Base-by-base conservation (phyloP, 2,329 filamentous ascomycete species). In the Beauveria caledonica region DNA sequence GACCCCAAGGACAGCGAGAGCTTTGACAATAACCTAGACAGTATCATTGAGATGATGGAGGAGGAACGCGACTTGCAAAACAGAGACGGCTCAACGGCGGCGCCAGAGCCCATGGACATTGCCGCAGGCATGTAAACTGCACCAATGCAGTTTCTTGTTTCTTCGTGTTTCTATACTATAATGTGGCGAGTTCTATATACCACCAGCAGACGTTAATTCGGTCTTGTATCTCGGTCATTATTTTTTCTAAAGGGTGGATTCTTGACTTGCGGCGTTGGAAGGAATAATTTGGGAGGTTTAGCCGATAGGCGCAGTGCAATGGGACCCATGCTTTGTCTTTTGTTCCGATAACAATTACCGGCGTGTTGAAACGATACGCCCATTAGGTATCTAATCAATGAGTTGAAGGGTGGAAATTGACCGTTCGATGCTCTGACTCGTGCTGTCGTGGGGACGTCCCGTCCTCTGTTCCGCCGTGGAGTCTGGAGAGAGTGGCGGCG, bases 1-100 rank as follows among this genome's bases (percentile, higher is more conserved):
- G 86, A 86, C 27, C 80, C 86, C 17, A 80, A 83, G 65, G 86
- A 89, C 54, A 79, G 79, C 61, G 86, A 89, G 65, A 86, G 84
- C 64, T 80, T 91, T 40, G 88, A 91, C 70, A 77, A 79, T 49
- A 86, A 84, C 67, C 72, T 86, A 55, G 81, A 85, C 68, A 82
- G 78, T 62, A 73, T 86, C 63, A 84, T 86, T 66, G 77, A 80
- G 51, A 82, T 85, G 77, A 84, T 86, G 80, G 81, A 86, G 69
- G 83, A 86, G 67, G 81, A 85, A 67, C 74, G 73, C 60, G 79
- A 81, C n/a, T 75, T 78, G 45, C 73, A 74, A 45, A 71, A 69
- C 58, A 60, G 72, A 65, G 71, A 73, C 52, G 71, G 68, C 39
- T 60, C 63, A 29, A 65, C 70, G 53, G 65, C 67, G 45, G 62